Evolutionary conservation across 345 rosid genomes (phyloP).

Genomic region (Eucalyptus sp.): DNA sequence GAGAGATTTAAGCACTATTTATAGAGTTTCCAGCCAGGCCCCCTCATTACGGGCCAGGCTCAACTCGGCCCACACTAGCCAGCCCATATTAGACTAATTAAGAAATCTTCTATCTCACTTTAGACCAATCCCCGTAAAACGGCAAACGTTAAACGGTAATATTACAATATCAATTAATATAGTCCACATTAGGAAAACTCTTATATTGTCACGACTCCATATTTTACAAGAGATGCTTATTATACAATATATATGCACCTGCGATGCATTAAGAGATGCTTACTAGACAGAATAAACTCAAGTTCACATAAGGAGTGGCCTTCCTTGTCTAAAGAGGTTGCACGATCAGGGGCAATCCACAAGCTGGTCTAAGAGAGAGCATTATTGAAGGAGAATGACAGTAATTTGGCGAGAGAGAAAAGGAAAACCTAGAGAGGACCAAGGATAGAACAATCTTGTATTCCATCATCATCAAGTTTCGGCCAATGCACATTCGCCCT

Average conservation of each 20-base stretch:
- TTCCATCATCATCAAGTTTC: conserved; percentile 65
- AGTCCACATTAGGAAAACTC: too few species aligned
- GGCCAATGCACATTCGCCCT: conserved; percentile 88
- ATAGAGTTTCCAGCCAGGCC: too few species aligned
- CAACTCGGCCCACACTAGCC: too few species aligned
- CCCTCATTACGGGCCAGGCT: too few species aligned
- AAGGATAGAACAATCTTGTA: conserved; percentile 59
- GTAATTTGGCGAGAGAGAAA: conserved; percentile 54
- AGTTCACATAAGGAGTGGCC: background rate
- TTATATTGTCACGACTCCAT: background rate
- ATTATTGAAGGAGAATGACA: conserved; percentile 51
- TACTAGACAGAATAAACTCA: background rate
- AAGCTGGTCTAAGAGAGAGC: conserved; percentile 67
- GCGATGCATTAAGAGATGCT: background rate
- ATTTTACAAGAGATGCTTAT: background rate
- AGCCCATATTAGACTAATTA: too few species aligned
- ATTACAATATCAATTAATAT: too few species aligned
- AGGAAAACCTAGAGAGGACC: conserved; percentile 55
- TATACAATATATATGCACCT: too few species aligned
- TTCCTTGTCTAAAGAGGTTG: conserved; percentile 17
- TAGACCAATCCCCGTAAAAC: too few species aligned
- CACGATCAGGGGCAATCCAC: conserved; percentile 63
- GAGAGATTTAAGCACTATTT: too few species aligned
- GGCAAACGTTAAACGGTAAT: too few species aligned
- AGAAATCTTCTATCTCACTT: too few species aligned